phyloP scores from a whole-genome alignment of 495 filamentous ascomycete genomes.

The Podospora appendiculata region DNA sequence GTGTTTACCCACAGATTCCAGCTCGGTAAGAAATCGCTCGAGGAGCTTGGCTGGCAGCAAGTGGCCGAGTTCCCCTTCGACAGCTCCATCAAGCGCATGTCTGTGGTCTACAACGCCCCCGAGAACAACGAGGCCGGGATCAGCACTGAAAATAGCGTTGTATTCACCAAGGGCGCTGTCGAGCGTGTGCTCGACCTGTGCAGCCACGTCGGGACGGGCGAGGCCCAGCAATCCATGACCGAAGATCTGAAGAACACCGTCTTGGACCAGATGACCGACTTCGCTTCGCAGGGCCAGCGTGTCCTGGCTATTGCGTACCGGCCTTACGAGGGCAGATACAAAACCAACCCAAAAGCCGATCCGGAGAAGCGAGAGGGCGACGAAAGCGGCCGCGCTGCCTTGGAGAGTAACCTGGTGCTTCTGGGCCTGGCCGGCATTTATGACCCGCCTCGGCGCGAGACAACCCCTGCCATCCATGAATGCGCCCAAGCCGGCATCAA shows the following conservation, averaged over 20 bases:
- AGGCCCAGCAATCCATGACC: slow-evolving; percentile 45
- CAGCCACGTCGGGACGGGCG: slow-evolving; percentile 46
- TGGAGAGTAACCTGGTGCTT: slow-evolving; percentile 52
- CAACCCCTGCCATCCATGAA: slow-evolving; percentile 53
- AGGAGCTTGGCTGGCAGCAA: slow-evolving; percentile 51
- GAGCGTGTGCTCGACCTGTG: slow-evolving; percentile 72
- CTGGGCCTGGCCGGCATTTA: slow-evolving; percentile 69
- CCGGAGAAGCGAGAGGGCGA: slow-evolving; percentile 8
- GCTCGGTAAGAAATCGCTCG: slow-evolving; percentile 46
- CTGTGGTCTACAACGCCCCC: slow-evolving; percentile 55
- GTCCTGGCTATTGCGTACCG: slow-evolving; percentile 69
- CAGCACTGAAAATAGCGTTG: slow-evolving; percentile 31
- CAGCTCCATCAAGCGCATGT: slow-evolving; percentile 77
- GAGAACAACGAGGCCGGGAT: slow-evolving; percentile 17
- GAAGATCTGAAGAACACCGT: slow-evolving; percentile 52
- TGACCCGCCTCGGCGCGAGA: slow-evolving; percentile 66
- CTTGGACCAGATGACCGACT: slow-evolving; percentile 53
- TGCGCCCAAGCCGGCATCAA: slow-evolving; percentile 65
- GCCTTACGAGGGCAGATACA: slow-evolving; percentile 17
- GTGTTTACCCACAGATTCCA: slow-evolving; percentile 69
- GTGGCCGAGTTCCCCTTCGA: slow-evolving; percentile 75
- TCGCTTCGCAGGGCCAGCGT: slow-evolving; percentile 70
- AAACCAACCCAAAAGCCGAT: slow-evolving; percentile 1
- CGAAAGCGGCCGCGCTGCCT: slow-evolving; percentile 31
- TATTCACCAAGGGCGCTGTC: slow-evolving; percentile 77